Evolutionary conservation across 75 land plant species (phyloP).

Genomic region (Pseudotsuga menziesii): DNA sequence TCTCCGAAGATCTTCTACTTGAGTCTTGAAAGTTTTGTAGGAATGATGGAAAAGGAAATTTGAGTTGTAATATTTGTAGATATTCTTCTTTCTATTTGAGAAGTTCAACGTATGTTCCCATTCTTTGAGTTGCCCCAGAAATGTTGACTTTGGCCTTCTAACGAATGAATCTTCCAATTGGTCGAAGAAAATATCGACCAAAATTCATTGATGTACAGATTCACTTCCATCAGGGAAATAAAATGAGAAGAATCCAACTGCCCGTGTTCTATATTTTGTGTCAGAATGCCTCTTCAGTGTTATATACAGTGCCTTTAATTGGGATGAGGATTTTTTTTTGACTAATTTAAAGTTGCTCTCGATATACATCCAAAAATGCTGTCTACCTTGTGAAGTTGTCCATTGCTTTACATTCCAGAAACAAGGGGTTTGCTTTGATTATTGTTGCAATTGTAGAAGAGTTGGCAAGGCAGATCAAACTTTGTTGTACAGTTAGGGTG

Average conservation of each 20-base stretch:
- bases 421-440: too few species aligned
- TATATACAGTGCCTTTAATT: too few species aligned
- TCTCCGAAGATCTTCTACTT: conserved; percentile 21
- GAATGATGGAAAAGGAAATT: background rate
- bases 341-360: too few species aligned
- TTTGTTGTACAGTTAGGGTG: too few species aligned
- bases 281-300: too few species aligned
- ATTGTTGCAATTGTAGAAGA: too few species aligned
- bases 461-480: too few species aligned
- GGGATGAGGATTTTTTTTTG: too few species aligned
- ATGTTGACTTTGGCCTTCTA: conserved; percentile 1
- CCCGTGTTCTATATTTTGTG: background rate
- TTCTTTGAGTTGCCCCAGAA: conserved; percentile 8
- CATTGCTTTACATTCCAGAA: too few species aligned
- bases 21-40: conserved; percentile 15
- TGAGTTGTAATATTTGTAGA: conserved; percentile 11
- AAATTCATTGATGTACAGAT: conserved; percentile 11
- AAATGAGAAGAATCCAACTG: conserved; percentile 5
- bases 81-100: background rate
- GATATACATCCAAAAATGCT: too few species aligned
- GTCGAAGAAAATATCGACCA: conserved; percentile 9
- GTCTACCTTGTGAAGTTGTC: too few species aligned
- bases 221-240: background rate
- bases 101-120: background rate
- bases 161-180: conserved; percentile 3